Percentiles rank a stretch among this genome's conserved stretches.
Evolutionary conservation across 2,329 filamentous ascomycete species (phyloP).

Genomic region (Ophiocordyceps australis): DNA sequence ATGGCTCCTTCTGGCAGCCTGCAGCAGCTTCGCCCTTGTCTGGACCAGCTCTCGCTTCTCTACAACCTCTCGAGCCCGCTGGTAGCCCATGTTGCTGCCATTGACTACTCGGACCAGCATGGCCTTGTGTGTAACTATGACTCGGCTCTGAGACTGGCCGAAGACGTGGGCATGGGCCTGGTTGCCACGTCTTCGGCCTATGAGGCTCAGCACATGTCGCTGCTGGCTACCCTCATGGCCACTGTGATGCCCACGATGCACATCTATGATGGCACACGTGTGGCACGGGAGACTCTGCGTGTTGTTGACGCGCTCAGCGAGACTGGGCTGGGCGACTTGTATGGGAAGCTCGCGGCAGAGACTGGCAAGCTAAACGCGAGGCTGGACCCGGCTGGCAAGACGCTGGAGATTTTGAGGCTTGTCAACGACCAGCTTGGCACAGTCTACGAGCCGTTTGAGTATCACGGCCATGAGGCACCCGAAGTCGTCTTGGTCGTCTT

Average conservation of each 20-base stretch:
- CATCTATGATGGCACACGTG: slow-evolving; percentile 71
- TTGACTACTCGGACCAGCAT: slow-evolving; percentile 55
- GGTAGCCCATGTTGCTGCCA: slow-evolving; percentile 79
- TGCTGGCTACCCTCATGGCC: slow-evolving; percentile 71
- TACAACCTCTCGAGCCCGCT: slow-evolving; percentile 88
- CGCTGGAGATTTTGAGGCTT: slow-evolving; percentile 49
- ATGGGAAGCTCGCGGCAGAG: slow-evolving; percentile 45
- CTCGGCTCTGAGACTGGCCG: slow-evolving; percentile 59
- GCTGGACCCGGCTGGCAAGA: slow-evolving; percentile 53
- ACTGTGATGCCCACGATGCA: slow-evolving; percentile 68
- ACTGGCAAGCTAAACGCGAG: slow-evolving; percentile 47
- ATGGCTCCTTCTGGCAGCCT: slow-evolving; percentile 74
- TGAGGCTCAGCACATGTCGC: slow-evolving; percentile 86
- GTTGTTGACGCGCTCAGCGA: slow-evolving; percentile 70
- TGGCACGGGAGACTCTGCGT: slow-evolving; percentile 65
- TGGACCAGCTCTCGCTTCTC: slow-evolving; percentile 82
- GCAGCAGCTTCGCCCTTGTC: slow-evolving; percentile 57
- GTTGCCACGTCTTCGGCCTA: slow-evolving; percentile 74
- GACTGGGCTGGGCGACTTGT: slow-evolving; percentile 47
- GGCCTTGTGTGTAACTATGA: slow-evolving; percentile 80
- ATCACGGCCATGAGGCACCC: slow-evolving; percentile 64
- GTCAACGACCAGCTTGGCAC: slow-evolving; percentile 90
- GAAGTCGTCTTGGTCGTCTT: slow-evolving; percentile 82
- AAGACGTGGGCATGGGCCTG: slow-evolving; percentile 78
- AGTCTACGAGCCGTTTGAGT: slow-evolving; percentile 85